These are phyloP conservation scores for Vanrija sp. DNA, from an alignment of 1,284 basidiomycete species.

Conservation along the genomic window DNA sequence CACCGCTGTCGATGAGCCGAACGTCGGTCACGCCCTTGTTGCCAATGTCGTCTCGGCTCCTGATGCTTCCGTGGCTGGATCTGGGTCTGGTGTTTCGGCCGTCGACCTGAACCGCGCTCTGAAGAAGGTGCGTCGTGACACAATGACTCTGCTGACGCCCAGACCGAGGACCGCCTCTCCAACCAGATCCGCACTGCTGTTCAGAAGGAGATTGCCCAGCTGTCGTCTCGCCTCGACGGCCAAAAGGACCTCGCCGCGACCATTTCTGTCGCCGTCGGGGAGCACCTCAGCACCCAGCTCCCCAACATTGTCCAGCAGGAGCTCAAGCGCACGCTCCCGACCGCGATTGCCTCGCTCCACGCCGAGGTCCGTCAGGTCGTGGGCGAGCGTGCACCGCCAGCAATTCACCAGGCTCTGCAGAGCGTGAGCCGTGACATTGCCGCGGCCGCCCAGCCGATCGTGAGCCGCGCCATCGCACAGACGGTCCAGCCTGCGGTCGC, in stretches of 20 bases:
- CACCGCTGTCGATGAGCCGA: background rate
- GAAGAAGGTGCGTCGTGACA: constrained; percentile 1
- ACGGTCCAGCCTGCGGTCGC: constrained; percentile 30
- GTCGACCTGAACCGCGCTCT: constrained; percentile 13
- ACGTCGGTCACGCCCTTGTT: background rate
- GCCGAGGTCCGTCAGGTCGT: constrained; percentile 20
- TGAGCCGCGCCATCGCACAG: constrained; percentile 24
- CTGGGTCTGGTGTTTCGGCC: background rate
- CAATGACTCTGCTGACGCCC: no score
- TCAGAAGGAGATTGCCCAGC: constrained; percentile 6
- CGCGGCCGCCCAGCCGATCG: constrained; percentile 16
- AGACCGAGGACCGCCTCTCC: constrained; percentile 30
- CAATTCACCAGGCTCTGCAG: constrained; percentile 24
- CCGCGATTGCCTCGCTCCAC: constrained; percentile 17
- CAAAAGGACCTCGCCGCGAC: constrained; percentile 4
- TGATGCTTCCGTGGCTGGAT: background rate
- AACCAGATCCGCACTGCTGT: constrained; percentile 18
- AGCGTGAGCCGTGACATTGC: constrained; percentile 28
- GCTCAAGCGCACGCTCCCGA: constrained; percentile 21
- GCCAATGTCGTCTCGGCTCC: no score
- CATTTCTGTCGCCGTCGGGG: constrained; percentile 20
- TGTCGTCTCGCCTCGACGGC: constrained; percentile 5
- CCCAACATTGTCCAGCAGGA: constrained; percentile 19
- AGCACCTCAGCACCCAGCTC: constrained; percentile 23
- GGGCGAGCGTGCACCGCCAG: constrained; percentile 14